Evolutionary conservation across 345 rosid species (phyloP), one percentile per base, ranked within the genome.

Genomic region (Eucalyptus marginata): DNA sequence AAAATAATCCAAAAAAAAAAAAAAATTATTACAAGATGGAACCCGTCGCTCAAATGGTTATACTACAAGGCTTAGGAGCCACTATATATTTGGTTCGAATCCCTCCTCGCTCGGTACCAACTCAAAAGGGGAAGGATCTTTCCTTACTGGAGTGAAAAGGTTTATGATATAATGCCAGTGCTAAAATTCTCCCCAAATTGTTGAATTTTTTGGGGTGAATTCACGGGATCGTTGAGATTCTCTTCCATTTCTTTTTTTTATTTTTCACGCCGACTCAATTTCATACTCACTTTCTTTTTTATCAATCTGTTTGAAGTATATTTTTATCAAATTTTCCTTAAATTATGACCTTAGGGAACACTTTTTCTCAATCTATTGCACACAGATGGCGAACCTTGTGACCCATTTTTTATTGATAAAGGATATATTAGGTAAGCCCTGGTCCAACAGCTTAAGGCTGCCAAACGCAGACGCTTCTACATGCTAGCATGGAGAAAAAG

Each of bases 61-160:
- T 10, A 16, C 0, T 10, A 33, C 4, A 68, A 31, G 24, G 20
- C 4, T 68, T 16, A 71, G 4, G 1, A 33, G 40, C 3, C 25
- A 9, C 4, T 0, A 5, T 33, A 16, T 33, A 7, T 17, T 5
- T 5, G 7, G 7, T 5, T 17, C 12, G 4, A 33, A 71, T 33
- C 25, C 13, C 13, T 71, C 13, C 12, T 33, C 13, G 0, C 7
- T 40, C 81, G 9, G 4, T 3, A 33, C 13, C 25, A 10, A 2
- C 6, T 68, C 43, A 31, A 1, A n/a, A 8, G 7, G 43, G 7
- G 66, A 59, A 11, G 1, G 31, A 27, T 27, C 4, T 27, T 62
- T 62, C 31, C 4, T 13, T 6, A 2, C 10, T 1, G 2, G 1
- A 52, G 2, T 8, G 58, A 52, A 52, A 52, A 7, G 10, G 58